A percentile compares a stretch with the other conserved stretches of the same genome.
These are phyloP conservation scores for Fraxinus anomala DNA, from an alignment of 257 asterid species.

Conservation along the genomic window DNA sequence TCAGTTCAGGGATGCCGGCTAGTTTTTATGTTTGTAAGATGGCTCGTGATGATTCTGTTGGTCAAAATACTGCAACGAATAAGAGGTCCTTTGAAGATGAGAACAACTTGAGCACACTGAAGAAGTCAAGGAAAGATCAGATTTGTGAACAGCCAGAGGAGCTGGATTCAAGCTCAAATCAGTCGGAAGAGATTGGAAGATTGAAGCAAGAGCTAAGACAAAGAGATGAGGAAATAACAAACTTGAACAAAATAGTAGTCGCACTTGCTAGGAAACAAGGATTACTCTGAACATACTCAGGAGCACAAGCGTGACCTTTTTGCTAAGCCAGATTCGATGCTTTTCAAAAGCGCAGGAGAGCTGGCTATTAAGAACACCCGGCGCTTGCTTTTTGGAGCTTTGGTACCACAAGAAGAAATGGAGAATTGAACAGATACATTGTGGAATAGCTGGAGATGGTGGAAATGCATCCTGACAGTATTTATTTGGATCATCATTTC, in stretches of 20 bases:
- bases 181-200: slow-evolving; percentile 52
- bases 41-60: slow-evolving; percentile 15
- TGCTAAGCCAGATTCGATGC: slow-evolving; percentile 5
- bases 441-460: no score
- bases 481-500: no score
- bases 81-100: slow-evolving; percentile 54
- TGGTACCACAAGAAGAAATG: no score
- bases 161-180: background rate
- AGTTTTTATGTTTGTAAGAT: slow-evolving; percentile 52
- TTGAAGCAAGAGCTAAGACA: slow-evolving; percentile 54
- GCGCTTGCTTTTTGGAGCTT: no score
- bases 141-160: background rate
- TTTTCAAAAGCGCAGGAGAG: background rate
- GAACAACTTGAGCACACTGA: slow-evolving; percentile 28
- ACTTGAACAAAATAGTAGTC: slow-evolving; percentile 63
- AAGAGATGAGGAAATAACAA: slow-evolving; percentile 68
- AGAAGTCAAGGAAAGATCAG: slow-evolving; percentile 47
- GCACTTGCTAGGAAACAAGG: slow-evolving; percentile 84
- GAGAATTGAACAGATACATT: no score
- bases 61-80: slow-evolving; percentile 28
- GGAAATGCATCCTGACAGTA: no score
- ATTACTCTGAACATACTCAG: slow-evolving; percentile 38
- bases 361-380: background rate
- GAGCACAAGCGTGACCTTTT: background rate
- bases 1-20: slow-evolving; percentile 46